These are phyloP conservation scores for Periconia macrospinosa DNA, from an alignment of 2,329 filamentous ascomycete species.

Conservation along the genomic window DNA sequence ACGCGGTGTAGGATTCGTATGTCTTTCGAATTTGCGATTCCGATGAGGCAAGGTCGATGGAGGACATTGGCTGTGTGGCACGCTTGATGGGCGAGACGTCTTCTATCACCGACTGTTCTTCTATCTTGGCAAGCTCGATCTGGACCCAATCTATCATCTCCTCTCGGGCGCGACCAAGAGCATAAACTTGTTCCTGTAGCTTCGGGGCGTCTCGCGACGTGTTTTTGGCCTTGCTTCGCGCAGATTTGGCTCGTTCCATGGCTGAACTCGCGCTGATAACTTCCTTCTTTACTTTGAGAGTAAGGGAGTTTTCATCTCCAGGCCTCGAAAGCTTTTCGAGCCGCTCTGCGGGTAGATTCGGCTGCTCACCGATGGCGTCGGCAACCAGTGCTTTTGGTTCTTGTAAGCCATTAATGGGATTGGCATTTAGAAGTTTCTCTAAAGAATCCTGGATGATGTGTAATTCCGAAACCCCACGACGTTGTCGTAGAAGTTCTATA, in stretches of 20 bases:
- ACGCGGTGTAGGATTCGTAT: constrained; percentile 35
- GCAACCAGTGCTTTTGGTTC: constrained; percentile 32
- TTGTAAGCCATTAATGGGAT: constrained; percentile 32
- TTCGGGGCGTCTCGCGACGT: constrained; percentile 3
- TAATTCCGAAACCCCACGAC: constrained; percentile 49
- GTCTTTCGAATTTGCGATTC: constrained; percentile 27
- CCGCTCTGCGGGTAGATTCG: constrained; percentile 38
- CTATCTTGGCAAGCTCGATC: constrained; percentile 48
- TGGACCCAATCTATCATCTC: constrained; percentile 57
- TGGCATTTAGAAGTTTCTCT: constrained; percentile 38
- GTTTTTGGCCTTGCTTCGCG: constrained; percentile 17
- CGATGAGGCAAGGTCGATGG: constrained; percentile 20
- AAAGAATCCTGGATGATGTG: constrained; percentile 51
- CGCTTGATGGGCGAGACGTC: constrained; percentile 37
- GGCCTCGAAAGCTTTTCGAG: constrained; percentile 25
- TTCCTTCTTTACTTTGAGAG: constrained; percentile 44
- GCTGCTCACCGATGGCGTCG: constrained; percentile 38
- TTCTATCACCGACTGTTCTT: constrained; percentile 40
- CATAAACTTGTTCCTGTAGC: constrained; percentile 37
- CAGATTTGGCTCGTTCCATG: constrained; percentile 35
- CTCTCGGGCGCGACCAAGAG: constrained; percentile 50
- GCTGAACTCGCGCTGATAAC: constrained; percentile 37
- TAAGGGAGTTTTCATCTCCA: constrained; percentile 24
- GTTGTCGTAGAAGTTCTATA: constrained; percentile 49
- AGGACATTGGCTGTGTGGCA: not conserved